A percentile compares a stretch with the other conserved stretches of the same genome.
Conservation (phyloP, 768 basidiomycete species). For the Austroboletus festivus region DNA sequence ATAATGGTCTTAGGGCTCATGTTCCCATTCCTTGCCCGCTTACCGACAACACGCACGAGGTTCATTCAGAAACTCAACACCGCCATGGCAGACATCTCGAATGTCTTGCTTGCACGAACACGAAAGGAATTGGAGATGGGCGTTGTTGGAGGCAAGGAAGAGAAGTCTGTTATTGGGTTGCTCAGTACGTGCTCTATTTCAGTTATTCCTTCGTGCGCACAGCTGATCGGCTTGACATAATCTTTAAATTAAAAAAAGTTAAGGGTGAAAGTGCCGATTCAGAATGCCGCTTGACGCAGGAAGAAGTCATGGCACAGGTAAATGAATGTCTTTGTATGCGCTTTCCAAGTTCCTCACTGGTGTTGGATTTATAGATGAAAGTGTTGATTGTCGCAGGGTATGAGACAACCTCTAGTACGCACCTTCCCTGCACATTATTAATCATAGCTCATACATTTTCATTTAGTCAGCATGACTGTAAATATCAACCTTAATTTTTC, state of each 20-base stretch:
- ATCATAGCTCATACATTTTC: not conserved
- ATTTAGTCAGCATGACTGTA: not conserved
- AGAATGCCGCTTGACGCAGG: not conserved
- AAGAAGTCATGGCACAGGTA: not conserved
- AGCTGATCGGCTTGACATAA: not conserved
- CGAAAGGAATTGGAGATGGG: not conserved
- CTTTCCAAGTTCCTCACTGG: slow-evolving; percentile 11
- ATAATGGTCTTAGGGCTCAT: not conserved
- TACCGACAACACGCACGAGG: not conserved
- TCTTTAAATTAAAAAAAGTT: not conserved
- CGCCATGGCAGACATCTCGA: not conserved
- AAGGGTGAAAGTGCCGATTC: not conserved
- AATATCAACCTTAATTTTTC: not conserved
- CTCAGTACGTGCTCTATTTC: not conserved
- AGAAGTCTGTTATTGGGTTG: not conserved
- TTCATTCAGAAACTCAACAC: not conserved
- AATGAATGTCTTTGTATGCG: not conserved
- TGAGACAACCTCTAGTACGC: not conserved
- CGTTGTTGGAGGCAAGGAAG: not conserved
- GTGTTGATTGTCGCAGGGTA: not conserved
- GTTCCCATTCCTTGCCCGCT: not conserved
- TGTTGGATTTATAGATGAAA: slow-evolving; percentile 14
- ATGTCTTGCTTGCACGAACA: not conserved
- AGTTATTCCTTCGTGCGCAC: not conserved
- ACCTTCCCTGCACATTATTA: not conserved